Evolutionary conservation across 306 rosid genomes (phyloP).

Genomic region (Senna tora): DNA sequence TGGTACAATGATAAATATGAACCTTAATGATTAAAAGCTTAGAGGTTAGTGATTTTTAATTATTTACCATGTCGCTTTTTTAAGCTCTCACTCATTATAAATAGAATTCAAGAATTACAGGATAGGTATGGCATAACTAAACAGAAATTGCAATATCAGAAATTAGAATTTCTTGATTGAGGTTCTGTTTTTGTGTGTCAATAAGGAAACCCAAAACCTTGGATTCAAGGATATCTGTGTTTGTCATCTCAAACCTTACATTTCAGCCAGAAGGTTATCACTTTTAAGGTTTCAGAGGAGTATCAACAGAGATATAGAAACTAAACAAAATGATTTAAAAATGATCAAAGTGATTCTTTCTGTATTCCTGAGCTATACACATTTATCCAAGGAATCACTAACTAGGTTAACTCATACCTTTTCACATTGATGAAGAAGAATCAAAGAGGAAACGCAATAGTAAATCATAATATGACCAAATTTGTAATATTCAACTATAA

Average conservation of each 20-base stretch:
- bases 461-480: not conserved
- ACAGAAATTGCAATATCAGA: not conserved
- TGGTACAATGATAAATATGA: not conserved
- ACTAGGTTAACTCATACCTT: too few species aligned
- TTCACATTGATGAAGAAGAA: not conserved
- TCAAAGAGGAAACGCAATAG: not conserved
- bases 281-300: too few species aligned
- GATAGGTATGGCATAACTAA: not conserved
- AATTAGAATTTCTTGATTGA: too few species aligned
- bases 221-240: not conserved
- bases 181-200: not conserved
- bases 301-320: too few species aligned
- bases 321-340: too few species aligned
- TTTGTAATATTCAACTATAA: not conserved
- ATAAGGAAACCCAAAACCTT: not conserved
- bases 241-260: slow-evolving; percentile 17
- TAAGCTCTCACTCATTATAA: too few species aligned
- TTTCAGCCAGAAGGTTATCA: not conserved
- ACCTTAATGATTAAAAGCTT: not conserved
- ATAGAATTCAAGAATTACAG: not conserved
- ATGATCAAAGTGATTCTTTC: too few species aligned
- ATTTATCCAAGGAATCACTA: too few species aligned
- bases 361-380: too few species aligned
- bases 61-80: too few species aligned
- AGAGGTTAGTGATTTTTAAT: not conserved